Evolutionary conservation across 2,329 filamentous ascomycete species (phyloP).

Genomic region (Exophiala bonariae): DNA sequence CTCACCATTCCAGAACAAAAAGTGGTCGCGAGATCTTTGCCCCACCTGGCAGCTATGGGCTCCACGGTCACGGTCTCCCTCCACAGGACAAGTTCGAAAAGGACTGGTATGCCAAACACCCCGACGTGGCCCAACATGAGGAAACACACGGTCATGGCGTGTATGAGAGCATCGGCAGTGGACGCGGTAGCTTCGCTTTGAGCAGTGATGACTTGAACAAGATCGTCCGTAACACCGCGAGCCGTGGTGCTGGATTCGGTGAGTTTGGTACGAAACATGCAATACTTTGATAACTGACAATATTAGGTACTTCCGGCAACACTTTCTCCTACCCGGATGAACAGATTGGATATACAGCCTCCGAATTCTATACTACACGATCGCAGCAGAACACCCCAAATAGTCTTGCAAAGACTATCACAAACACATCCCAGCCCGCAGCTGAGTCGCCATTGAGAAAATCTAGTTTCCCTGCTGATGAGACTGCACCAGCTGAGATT

Average conservation of each 20-base stretch:
- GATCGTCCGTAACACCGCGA: slow-evolving; percentile 72
- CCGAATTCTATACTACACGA: slow-evolving; percentile 78
- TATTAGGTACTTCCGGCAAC: slow-evolving; percentile 63
- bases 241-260: slow-evolving; percentile 54
- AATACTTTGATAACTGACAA: slow-evolving; percentile 15
- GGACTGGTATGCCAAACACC: slow-evolving; percentile 91
- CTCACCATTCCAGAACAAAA: slow-evolving; percentile 67
- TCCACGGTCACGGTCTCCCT: slow-evolving; percentile 80
- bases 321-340: slow-evolving; percentile 79
- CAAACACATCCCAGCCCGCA: slow-evolving; percentile 47
- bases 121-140: slow-evolving; percentile 72
- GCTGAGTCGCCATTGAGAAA: slow-evolving; percentile 55
- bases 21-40: slow-evolving; percentile 70
- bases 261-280: slow-evolving; percentile 29
- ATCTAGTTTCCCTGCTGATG: slow-evolving; percentile 47
- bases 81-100: slow-evolving; percentile 81
- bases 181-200: slow-evolving; percentile 75
- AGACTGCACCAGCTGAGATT: slow-evolving; percentile 25
- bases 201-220: slow-evolving; percentile 88
- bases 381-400: slow-evolving; percentile 66
- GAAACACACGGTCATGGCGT: slow-evolving; percentile 59
- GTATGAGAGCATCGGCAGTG: slow-evolving; percentile 60
- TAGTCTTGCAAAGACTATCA: slow-evolving; percentile 40
- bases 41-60: slow-evolving; percentile 87
- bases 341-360: slow-evolving; percentile 84